Evolutionary conservation across 176 grass and related monocot species (phyloP).

Genomic region (Puccinellia tenuiflora): DNA sequence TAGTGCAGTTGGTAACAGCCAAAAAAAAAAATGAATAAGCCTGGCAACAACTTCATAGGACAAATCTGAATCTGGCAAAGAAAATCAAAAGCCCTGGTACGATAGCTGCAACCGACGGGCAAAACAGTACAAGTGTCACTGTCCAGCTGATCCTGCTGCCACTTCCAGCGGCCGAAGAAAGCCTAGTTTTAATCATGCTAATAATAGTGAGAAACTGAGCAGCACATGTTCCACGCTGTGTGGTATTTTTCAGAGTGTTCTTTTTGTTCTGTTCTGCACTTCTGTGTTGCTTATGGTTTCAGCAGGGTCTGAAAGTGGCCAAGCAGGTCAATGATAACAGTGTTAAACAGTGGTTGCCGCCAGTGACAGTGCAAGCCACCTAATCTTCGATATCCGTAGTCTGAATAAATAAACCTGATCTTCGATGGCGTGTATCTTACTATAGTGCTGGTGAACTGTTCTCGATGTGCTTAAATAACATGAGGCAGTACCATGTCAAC

Average conservation of each 20-base stretch:
- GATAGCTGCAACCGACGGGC: neutral
- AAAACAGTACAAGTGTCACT: neutral
- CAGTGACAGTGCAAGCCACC: neutral
- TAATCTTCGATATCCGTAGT: neutral
- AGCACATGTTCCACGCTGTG: neutral
- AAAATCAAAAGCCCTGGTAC: neutral
- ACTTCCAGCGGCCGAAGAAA: neutral
- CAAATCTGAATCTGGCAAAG: neutral
- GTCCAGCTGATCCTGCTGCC: neutral
- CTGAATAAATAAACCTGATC: too few species aligned
- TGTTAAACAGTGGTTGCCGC: neutral
- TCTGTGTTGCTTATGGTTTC: slow-evolving; percentile 2
- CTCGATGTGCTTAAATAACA: neutral
- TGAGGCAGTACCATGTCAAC: neutral
- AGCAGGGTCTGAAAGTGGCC: neutral
- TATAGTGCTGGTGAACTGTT: neutral
- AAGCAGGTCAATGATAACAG: neutral
- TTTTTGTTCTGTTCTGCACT: neutral
- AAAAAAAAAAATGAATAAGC: neutral
- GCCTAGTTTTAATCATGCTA: neutral
- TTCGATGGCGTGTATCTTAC: neutral
- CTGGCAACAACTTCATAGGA: neutral
- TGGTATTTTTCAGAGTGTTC: neutral
- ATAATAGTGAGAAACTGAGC: neutral
- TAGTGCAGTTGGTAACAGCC: neutral